A percentile compares a stretch with the other conserved stretches of the same genome.
These are phyloP conservation scores for Beauveria varroae DNA, from an alignment of 2,329 filamentous ascomycete species.

Conservation along the genomic window DNA sequence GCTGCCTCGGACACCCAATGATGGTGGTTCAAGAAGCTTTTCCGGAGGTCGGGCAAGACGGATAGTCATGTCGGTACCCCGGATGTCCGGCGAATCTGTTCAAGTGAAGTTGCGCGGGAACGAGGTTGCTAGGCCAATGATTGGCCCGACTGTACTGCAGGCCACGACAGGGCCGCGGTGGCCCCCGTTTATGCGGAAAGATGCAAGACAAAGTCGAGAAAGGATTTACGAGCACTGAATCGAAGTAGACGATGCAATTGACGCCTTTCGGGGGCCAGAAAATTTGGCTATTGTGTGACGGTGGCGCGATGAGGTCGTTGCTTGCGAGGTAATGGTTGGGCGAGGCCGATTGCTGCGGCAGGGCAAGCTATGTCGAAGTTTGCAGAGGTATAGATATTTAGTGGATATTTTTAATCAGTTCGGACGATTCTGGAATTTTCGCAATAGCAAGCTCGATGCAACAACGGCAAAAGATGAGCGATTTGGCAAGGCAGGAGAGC, in stretches of 20 bases:
- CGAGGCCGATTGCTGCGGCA: background rate
- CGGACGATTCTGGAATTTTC: too few species aligned
- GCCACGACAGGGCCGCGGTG: background rate
- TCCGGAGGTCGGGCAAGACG: background rate
- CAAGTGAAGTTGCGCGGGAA: background rate
- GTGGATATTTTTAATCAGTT: too few species aligned
- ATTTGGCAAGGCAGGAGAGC: too few species aligned
- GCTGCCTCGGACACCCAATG: background rate
- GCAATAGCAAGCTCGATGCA: too few species aligned
- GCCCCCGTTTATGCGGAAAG: background rate
- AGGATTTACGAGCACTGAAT: too few species aligned
- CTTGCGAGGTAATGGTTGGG: background rate
- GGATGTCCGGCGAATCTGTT: background rate
- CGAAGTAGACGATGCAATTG: background rate
- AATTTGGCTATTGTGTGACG: background rate
- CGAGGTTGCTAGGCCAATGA: background rate
- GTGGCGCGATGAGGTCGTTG: background rate
- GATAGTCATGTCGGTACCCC: background rate
- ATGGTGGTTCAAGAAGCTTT: background rate
- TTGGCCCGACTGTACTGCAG: background rate
- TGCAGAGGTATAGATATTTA: background rate
- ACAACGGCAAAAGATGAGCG: too few species aligned
- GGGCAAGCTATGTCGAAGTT: background rate
- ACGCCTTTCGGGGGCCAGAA: slow-evolving; percentile 1
- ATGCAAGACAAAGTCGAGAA: background rate